phyloP scores from a whole-genome alignment of 352 stramenopile genomes.

The Phytophthora sp. region DNA sequence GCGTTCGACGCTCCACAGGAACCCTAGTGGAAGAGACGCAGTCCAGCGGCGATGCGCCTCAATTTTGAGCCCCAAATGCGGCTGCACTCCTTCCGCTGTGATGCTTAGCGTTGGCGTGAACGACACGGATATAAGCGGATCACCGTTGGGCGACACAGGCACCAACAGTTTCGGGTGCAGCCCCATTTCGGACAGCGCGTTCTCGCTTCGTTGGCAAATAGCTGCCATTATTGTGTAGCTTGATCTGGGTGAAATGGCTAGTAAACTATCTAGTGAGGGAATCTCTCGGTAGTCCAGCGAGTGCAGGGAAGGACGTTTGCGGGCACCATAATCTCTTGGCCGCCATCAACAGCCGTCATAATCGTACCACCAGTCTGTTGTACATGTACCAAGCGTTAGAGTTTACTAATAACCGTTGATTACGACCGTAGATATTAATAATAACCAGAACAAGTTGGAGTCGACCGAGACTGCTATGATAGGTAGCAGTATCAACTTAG shows the following conservation, averaged over 20 bases:
- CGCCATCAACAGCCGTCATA: constrained; percentile 4
- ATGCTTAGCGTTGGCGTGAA: not conserved
- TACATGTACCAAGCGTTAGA: too few species aligned
- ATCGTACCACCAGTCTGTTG: not conserved
- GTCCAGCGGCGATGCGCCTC: constrained; percentile 40
- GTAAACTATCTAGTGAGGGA: constrained; percentile 9
- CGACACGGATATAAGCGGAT: constrained; percentile 1
- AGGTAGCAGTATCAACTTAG: too few species aligned
- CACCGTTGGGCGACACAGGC: constrained; percentile 13
- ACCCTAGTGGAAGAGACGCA: constrained; percentile 29
- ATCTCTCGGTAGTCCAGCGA: too few species aligned
- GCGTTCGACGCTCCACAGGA: constrained; percentile 49
- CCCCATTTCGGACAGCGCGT: not conserved
- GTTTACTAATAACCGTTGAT: too few species aligned
- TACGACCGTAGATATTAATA: too few species aligned
- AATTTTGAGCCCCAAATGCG: constrained; percentile 28
- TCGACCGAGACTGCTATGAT: too few species aligned
- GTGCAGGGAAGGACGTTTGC: too few species aligned
- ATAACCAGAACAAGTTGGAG: too few species aligned
- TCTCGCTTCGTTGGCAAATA: not conserved
- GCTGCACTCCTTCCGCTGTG: constrained; percentile 3
- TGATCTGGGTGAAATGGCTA: constrained; percentile 1
- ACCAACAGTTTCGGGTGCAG: constrained; percentile 19
- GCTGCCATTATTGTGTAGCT: not conserved
- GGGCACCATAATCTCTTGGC: constrained; percentile 10